phyloP scores from a whole-genome alignment of 805 yeast species.

The Ogataea corticis region DNA sequence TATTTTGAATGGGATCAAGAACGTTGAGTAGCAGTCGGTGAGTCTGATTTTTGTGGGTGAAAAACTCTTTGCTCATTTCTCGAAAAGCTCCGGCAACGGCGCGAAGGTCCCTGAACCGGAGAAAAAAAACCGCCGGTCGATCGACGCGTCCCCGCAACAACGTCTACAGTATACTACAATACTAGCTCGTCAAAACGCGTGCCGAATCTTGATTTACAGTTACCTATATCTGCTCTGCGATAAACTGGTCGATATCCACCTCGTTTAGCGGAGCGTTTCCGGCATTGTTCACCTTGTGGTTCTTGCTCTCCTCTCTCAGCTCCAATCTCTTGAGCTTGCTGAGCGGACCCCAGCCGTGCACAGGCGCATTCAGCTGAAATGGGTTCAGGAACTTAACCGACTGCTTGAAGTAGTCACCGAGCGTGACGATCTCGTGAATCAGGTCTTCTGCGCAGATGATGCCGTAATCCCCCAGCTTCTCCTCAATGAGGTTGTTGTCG shows the following conservation, averaged over 20 bases:
- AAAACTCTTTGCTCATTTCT: not conserved
- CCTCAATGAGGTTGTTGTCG: conserved; percentile 76
- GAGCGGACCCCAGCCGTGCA: conserved; percentile 73
- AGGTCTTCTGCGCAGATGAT: conserved; percentile 80
- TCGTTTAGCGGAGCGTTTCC: conserved; percentile 67
- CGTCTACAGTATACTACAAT: not conserved
- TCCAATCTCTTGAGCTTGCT: conserved; percentile 66
- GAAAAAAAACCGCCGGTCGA: not conserved
- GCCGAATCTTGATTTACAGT: not conserved
- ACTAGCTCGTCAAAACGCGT: conserved; percentile 13
- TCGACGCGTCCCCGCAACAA: conserved; percentile 8
- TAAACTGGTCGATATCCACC: conserved; percentile 70
- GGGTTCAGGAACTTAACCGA: conserved; percentile 67
- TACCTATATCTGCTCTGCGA: conserved; percentile 59
- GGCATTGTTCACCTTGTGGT: conserved; percentile 52
- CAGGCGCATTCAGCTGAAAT: conserved; percentile 66
- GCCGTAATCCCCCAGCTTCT: conserved; percentile 65
- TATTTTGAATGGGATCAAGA: not conserved
- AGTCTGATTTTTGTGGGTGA: not conserved
- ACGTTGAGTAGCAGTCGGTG: not conserved
- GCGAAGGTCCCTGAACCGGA: no score
- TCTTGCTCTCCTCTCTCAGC: conserved; percentile 50
- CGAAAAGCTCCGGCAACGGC: conserved; percentile 1
- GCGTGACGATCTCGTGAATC: conserved; percentile 63
- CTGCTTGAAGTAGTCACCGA: conserved; percentile 65